Evolutionary conservation across 805 yeast genomes (phyloP).

Genomic region (Candida saitoana): DNA sequence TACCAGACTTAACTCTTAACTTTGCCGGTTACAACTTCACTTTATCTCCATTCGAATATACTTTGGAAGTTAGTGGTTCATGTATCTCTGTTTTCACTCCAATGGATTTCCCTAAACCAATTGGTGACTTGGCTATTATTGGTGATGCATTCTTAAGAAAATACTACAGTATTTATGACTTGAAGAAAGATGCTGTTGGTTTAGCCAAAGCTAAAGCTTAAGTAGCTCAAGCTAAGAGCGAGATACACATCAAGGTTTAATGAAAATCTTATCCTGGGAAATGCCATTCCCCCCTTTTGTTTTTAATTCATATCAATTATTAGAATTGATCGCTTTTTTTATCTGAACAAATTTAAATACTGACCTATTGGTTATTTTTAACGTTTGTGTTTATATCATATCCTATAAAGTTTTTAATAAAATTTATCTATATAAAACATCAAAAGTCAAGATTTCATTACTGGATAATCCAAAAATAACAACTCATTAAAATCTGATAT

Average conservation of each 20-base stretch:
- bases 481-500: no score
- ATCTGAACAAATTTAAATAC: neutral
- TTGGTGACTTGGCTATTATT: constrained; percentile 92
- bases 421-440: no score
- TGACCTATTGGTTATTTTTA: no score
- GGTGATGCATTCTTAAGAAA: constrained; percentile 97
- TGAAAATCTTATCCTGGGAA: no score
- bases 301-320: neutral
- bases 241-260: no score
- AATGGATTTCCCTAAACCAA: constrained; percentile 95
- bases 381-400: neutral
- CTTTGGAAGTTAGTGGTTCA: constrained; percentile 88
- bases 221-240: neutral
- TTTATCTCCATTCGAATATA: constrained; percentile 84
- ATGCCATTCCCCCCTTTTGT: neutral
- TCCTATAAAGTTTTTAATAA: neutral
- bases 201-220: constrained; percentile 61
- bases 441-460: no score
- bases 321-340: neutral
- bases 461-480: no score
- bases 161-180: constrained; percentile 90
- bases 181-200: constrained; percentile 90
- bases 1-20: constrained; percentile 90
- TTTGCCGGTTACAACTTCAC: constrained; percentile 91
- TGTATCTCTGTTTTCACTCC: constrained; percentile 97